Evolutionary conservation across 2,329 filamentous ascomycete genomes (phyloP), one percentile per base, ranked within the genome.

Genomic region (Trichoderma asperellum): DNA sequence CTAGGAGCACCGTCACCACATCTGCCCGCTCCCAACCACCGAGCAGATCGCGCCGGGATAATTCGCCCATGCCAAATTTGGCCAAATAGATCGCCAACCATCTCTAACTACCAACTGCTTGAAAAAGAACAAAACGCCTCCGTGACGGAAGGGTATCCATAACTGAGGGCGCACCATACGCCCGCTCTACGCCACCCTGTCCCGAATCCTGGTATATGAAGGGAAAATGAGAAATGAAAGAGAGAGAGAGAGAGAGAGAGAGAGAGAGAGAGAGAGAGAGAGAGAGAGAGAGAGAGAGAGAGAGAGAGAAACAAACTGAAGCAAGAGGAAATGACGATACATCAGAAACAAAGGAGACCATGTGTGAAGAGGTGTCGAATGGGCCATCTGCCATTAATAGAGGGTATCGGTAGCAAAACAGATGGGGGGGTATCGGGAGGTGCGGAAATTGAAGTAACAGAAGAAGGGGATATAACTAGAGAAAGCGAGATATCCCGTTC

Each of bases 101-200:
- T 53, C 59, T 47, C 58, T 52, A 56, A 47, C 59, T 49, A 49
- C 35, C 16, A 35, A 40, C 61, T 55, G 49, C 49, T 47, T 32
- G 37, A 53, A 35, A 43, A 68, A 68, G 29, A 49, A 64, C 67
- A 69, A 69, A 64, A 64, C 67, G 67, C 67, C 60, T 56, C 60
- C 60, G 55, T 69, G 60, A 62, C 40, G 32, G 53, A 69, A 69
- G 67, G 67, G 67, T 64, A 69, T 69, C 60, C 67, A 69, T 47
- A 69, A 64, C 29, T 64, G n/a, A 69, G 40, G 62, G 62, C 62
- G 29, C 34, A 52, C 60, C 60, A n/a, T 64, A 59, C 53, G 65
- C 72, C 70, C 70, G 67, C 70, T 70, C 68, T 64, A 59, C 55
- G 71, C 61, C 47, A 40, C 65, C 64, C 58, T 57, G 35, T 52